Conservation (phyloP, 176 grass and related monocot species). For the Metroxylon sagu region DNA sequence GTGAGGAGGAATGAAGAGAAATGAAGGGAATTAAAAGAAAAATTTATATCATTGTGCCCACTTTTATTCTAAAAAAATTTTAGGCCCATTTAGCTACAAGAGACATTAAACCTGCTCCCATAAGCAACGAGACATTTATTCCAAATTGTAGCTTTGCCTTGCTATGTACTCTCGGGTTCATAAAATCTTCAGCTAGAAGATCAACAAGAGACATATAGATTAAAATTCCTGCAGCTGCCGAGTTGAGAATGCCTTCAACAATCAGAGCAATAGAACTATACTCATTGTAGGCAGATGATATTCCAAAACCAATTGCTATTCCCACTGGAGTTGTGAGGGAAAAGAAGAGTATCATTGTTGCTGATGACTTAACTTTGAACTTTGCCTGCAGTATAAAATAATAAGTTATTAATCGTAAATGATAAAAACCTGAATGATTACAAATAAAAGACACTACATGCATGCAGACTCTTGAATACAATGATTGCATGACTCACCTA, state of each 20-base stretch:
- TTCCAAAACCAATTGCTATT: conserved; percentile 37
- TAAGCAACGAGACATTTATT: conserved; percentile 41
- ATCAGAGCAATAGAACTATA: conserved; percentile 43
- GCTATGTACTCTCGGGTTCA: conserved; percentile 59
- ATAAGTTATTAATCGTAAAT: neutral
- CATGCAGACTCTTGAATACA: too few relatives aligned
- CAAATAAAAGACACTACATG: too few relatives aligned
- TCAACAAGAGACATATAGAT: conserved; percentile 67
- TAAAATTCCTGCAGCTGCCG: conserved; percentile 47
- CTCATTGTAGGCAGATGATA: conserved; percentile 49
- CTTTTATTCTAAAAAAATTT: neutral
- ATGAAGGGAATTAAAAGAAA: too few relatives aligned
- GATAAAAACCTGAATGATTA: too few relatives aligned
- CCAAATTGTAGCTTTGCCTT: conserved; percentile 33
- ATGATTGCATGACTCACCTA: too few relatives aligned
- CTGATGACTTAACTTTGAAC: conserved; percentile 30
- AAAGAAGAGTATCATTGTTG: conserved; percentile 52
- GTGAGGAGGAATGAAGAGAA: too few relatives aligned
- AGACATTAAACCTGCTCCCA: conserved; percentile 56
- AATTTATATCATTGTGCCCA: too few relatives aligned
- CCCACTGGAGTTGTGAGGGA: conserved; percentile 54
- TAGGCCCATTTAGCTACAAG: conserved; percentile 59
- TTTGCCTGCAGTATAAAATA: conserved; percentile 28
- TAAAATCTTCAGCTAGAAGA: conserved; percentile 69
- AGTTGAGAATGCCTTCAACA: conserved; percentile 52